phyloP scores from a whole-genome alignment of 495 filamentous ascomycete genomes.

The Aspergillus egyptiacus region DNA sequence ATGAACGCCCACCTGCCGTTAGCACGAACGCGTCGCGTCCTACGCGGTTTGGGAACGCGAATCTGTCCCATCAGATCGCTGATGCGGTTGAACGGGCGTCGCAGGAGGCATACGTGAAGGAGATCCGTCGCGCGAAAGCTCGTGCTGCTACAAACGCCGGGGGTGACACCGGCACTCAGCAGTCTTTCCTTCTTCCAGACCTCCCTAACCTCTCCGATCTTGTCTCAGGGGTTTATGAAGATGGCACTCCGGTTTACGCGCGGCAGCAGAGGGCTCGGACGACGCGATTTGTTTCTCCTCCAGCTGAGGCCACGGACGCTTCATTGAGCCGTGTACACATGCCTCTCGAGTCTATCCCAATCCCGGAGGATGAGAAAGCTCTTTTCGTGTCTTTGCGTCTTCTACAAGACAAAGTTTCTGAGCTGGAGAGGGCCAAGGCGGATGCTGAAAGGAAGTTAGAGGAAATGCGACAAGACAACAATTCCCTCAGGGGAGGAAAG shows the following conservation, averaged over 20 bases:
- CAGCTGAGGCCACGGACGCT: slow-evolving; percentile 33
- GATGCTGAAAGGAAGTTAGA: slow-evolving; percentile 52
- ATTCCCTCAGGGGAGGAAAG: slow-evolving; percentile 45
- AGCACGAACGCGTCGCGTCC: slow-evolving; percentile 39
- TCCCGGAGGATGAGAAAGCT: slow-evolving; percentile 64
- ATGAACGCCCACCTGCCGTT: slow-evolving; percentile 47
- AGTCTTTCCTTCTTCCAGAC: slow-evolving; percentile 62
- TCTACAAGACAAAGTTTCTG: slow-evolving; percentile 59
- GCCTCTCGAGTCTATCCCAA: slow-evolving; percentile 55
- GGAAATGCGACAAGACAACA: slow-evolving; percentile 52
- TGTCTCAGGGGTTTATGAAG: slow-evolving; percentile 60
- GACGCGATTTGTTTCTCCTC: slow-evolving; percentile 53
- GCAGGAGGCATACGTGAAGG: slow-evolving; percentile 35
- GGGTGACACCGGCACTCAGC: slow-evolving; percentile 40
- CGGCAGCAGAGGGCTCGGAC: slow-evolving; percentile 43
- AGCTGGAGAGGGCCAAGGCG: slow-evolving; percentile 54
- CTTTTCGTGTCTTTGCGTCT: slow-evolving; percentile 61
- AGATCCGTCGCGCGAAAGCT: slow-evolving; percentile 29
- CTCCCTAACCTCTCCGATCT: slow-evolving; percentile 67
- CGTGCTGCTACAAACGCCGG: slow-evolving; percentile 23
- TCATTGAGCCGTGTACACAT: slow-evolving; percentile 39
- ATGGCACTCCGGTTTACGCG: slow-evolving; percentile 59
- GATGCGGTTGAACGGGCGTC: slow-evolving; percentile 42
- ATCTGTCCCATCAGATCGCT: slow-evolving; percentile 40
- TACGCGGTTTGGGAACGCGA: slow-evolving; percentile 51